Conservation (phyloP, 1,284 basidiomycete species). For the Ustilago bromivora region DNA sequence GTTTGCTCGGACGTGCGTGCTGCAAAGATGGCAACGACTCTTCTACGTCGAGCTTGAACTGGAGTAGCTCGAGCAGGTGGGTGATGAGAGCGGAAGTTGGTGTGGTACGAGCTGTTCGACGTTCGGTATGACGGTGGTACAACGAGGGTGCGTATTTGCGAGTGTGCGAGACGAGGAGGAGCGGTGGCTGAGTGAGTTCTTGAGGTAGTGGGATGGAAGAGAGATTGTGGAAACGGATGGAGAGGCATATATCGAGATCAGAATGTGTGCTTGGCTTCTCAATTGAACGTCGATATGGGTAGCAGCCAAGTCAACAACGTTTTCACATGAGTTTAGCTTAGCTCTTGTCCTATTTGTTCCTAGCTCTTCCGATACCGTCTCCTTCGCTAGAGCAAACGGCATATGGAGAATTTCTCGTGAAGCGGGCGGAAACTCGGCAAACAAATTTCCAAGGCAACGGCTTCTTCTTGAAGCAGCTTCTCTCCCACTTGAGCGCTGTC, state of each 20-base stretch:
- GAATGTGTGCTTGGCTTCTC: not conserved
- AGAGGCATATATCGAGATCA: constrained; percentile 4
- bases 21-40: too few relatives aligned
- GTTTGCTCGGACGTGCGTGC: too few relatives aligned
- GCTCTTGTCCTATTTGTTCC: constrained; percentile 19
- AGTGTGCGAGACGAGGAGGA: not conserved
- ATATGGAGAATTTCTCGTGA: not conserved
- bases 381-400: not conserved
- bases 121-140: not conserved
- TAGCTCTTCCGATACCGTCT: constrained; percentile 21
- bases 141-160: not conserved
- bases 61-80: not conserved
- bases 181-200: not conserved
- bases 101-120: not conserved
- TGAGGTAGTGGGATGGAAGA: not conserved
- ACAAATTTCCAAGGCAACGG: not conserved
- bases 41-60: not conserved
- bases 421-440: constrained; percentile 5
- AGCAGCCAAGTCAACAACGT: constrained; percentile 7
- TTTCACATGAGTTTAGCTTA: constrained; percentile 7
- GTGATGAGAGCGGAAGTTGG: not conserved
- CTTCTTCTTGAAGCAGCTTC: constrained; percentile 5
- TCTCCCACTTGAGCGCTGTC: constrained; percentile 1
- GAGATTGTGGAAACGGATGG: not conserved
- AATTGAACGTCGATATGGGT: not conserved